Evolutionary conservation across 2,329 filamentous ascomycete genomes (phyloP).

Genomic region (Colletotrichum lentis): DNA sequence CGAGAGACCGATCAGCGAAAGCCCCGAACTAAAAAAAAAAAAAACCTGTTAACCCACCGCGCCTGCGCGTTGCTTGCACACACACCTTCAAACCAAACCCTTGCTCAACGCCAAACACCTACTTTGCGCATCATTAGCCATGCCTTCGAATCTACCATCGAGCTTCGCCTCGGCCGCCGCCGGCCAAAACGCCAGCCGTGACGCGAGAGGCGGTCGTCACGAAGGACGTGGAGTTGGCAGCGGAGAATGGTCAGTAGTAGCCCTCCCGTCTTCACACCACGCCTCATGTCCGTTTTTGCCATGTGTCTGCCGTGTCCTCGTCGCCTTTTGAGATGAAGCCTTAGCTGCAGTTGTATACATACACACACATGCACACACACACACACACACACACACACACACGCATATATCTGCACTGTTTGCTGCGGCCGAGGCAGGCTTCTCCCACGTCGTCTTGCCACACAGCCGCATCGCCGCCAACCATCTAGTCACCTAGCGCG

Average conservation of each 20-base stretch:
- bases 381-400: too few relatives aligned
- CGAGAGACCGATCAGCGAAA: constrained; percentile 33
- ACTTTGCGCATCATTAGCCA: constrained; percentile 44
- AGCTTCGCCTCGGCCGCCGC: constrained; percentile 86
- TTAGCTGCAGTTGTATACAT: background rate
- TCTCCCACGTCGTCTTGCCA: constrained; percentile 11
- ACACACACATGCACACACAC: too few relatives aligned
- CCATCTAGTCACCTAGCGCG: background rate
- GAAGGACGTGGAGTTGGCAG: constrained; percentile 64
- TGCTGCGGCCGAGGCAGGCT: constrained; percentile 8
- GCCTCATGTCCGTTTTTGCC: background rate
- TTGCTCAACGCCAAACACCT: constrained; percentile 20
- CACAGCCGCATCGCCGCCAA: constrained; percentile 9
- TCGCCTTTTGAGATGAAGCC: background rate
- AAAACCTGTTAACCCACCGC: constrained; percentile 3
- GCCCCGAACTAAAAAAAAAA: constrained; percentile 22
- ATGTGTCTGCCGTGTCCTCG: background rate
- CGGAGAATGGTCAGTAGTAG: constrained; percentile 75
- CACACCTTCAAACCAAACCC: background rate
- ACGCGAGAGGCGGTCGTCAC: constrained; percentile 65
- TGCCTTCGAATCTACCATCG: constrained; percentile 81
- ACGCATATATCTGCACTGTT: too few relatives aligned
- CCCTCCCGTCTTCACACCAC: constrained; percentile 1
- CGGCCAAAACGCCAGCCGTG: constrained; percentile 72
- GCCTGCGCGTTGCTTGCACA: constrained; percentile 30